Base-by-base conservation (phyloP, 2,329 filamentous ascomycete genomes). In the Cladosporium austrohemisphaericum region DNA sequence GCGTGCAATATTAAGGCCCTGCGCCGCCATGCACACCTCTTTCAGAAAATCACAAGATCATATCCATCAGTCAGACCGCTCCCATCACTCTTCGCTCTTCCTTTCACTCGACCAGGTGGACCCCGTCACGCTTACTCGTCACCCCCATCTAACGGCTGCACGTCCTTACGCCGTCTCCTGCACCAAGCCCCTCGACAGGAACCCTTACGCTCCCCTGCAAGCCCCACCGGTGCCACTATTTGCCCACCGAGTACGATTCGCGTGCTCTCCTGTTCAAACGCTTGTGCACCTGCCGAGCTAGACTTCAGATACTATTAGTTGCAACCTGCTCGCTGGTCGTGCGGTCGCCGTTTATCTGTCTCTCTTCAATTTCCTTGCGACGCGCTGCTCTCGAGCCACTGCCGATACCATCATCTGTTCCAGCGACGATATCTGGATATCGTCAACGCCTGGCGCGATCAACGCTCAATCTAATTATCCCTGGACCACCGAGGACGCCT, bases 401-500 rank as follows among this genome's bases (percentile, higher is more conserved):
- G 32, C 14, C 41, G 22, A 43, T 37, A 49, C 25, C 33, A 51
- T 50, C 54, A 32, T 29, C 41, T 20, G 36, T 33, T 25, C 38
- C 25, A 35, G 20, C 14, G n/a, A 25, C 46, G 46, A 43, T 49
- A 49, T 49, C 46, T 49, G 49, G 49, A 46, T 44, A 51, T 51
- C 49, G 31, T 40, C 41, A 51, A 50, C 37, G 37, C 37, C 44
- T 40, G 44, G 35, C 26, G 29, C 50, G 28, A 49, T 37, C 37
- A 29, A 45, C 52, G 57, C 38, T 57, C 54, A 41, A 57, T 57
- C 60, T 60, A 56, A 53, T 62, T 52, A 55, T 58, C 52, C 54
- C 44, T 51, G 51, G 41, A 53, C 54, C 37, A 52, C 56, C 52
- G 56, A n/a, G n/a, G 57, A 53, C 56, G 54, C 50, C 55, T 58